A percentile compares a stretch with the other conserved stretches of the same genome.
Conservation (phyloP, 495 filamentous ascomycete species). For the Trichocladium antarcticum region DNA sequence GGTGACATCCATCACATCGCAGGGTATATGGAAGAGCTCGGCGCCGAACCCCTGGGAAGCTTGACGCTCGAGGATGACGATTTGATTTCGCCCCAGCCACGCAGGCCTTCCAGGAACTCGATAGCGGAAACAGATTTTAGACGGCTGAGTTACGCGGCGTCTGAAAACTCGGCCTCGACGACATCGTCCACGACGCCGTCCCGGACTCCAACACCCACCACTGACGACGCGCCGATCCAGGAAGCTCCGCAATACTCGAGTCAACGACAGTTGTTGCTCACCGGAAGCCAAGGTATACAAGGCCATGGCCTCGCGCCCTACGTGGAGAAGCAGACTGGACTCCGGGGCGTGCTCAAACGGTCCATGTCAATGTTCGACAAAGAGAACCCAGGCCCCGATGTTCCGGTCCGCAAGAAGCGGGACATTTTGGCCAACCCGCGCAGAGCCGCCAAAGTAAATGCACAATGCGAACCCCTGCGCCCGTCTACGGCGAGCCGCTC, state of each 20-base stretch:
- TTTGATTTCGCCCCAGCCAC: no score
- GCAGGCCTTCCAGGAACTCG: no score
- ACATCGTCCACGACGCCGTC: not conserved
- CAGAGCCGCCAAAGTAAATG: no score
- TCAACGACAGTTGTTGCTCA: no score
- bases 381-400: constrained; percentile 23
- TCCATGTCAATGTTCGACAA: constrained; percentile 20
- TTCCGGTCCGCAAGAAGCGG: constrained; percentile 5
- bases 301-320: not conserved
- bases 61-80: no score
- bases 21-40: constrained; percentile 20
- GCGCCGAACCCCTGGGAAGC: constrained; percentile 13
- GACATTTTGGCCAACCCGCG: no score
- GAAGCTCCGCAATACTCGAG: no score
- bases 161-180: constrained; percentile 10
- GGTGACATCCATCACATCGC: constrained; percentile 24
- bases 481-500: no score
- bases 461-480: no score
- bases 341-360: constrained; percentile 25
- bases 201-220: constrained; percentile 1
- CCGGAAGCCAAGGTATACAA: no score
- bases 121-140: no score
- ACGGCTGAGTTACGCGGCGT: constrained; percentile 8
- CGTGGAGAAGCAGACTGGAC: constrained; percentile 26
- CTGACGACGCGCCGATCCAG: no score